Base-by-base conservation (phyloP, 805 yeast species). In the Nakazawaea sp. region DNA sequence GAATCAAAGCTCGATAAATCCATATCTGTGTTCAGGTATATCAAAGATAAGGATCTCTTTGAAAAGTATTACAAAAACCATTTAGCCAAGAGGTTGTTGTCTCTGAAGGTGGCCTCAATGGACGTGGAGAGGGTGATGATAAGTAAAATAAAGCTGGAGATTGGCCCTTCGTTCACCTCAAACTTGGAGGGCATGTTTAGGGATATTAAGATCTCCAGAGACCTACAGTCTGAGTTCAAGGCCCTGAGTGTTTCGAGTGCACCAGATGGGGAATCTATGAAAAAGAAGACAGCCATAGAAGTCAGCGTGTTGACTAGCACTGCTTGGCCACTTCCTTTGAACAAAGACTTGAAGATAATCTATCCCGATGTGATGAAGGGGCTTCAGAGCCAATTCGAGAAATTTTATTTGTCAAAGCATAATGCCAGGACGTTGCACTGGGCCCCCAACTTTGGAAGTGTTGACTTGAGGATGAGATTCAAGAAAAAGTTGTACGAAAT, bases 121-220 rank as follows among this genome's bases (percentile, higher is more conserved):
- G 90, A 85, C 42, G 58, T 81, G 4, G 97, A 88, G 54, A 78
- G 78, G 51, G 60, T 65, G 19, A 65, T 87, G 53, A 76, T 88
- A 16, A 65, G 78, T 2, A 76, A 75, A 47, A 61, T 88, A 27
- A 75, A 80, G 45, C 79, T 75, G 45, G 95, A 85, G 51, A 70
- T 83, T 50, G 96, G 96, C 0, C 69, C 83, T 2, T 71, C 87
- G 0, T 82, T 85, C 37, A 78, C 95, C 1, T 73, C 84, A 3
- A 82, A 82, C 47, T 65, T 89, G 23, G 88, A 86, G 51, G 87
- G 85, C 30, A 89, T 89, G 96, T 76, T 86, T 45, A 72, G 80
- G 49, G 97, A 89, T 51, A 77, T 87, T 32, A 72, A 72, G 42
- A 45, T 68, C 1, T 81, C 88, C 0, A 61, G 59, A 31, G 81